These are phyloP conservation scores for Trametes pubescens DNA, from an alignment of 1,284 basidiomycete species.

Conservation along the genomic window DNA sequence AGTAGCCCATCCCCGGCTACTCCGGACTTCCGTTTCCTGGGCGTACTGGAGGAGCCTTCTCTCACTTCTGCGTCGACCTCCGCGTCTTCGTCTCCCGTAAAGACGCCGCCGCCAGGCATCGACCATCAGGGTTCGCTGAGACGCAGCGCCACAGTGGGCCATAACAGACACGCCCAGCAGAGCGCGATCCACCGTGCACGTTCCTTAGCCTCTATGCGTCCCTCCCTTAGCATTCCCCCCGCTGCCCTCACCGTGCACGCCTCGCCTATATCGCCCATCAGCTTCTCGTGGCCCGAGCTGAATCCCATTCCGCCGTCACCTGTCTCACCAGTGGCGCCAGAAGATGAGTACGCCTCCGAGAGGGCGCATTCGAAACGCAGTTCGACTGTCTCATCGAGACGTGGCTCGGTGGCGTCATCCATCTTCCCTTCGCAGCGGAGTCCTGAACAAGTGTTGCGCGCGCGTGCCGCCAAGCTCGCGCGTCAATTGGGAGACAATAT, in stretches of 20 bases:
- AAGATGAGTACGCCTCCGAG: slow-evolving; percentile 9
- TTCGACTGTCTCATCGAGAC: slow-evolving; percentile 25
- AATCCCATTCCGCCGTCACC: slow-evolving; percentile 22
- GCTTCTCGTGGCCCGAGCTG: slow-evolving; percentile 30
- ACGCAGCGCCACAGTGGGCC: slow-evolving; percentile 38
- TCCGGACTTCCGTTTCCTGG: slow-evolving; percentile 23
- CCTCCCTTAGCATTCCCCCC: slow-evolving; percentile 33
- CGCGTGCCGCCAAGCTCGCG: slow-evolving; percentile 50
- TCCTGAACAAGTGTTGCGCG: slow-evolving; percentile 41
- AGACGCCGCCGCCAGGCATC: slow-evolving; percentile 12
- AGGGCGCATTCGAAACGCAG: slow-evolving; percentile 15
- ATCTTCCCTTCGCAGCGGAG: slow-evolving; percentile 31
- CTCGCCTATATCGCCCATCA: slow-evolving; percentile 33
- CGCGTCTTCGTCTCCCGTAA: slow-evolving; percentile 21
- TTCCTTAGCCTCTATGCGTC: slow-evolving; percentile 37
- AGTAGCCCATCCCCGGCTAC: slow-evolving; percentile 25
- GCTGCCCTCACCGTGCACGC: slow-evolving; percentile 11
- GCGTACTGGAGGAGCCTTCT: slow-evolving; percentile 30
- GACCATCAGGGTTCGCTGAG: slow-evolving; percentile 29
- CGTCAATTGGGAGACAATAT: slow-evolving; percentile 51
- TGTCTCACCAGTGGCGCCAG: slow-evolving; percentile 12
- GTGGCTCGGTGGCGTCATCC: slow-evolving; percentile 32
- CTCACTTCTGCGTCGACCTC: slow-evolving; percentile 25
- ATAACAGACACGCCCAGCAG: slow-evolving; percentile 19
- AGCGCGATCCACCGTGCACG: slow-evolving; percentile 36